Conservation (phyloP, 768 basidiomycete genomes). For the Holtermannia corniformis region DNA sequence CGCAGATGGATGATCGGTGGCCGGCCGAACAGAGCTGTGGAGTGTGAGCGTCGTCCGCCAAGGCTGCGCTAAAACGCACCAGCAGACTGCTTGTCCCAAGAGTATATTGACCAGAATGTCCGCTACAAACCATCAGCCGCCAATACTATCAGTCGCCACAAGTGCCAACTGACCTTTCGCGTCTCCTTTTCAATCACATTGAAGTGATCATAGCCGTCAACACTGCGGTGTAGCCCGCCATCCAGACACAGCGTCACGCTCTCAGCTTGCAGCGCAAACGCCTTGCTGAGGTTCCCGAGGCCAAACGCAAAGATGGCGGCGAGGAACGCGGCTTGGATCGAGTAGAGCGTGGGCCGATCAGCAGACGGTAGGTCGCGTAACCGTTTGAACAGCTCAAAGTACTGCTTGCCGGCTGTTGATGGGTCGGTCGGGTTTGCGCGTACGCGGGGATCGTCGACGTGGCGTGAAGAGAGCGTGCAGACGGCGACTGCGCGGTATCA, state of each 20-base stretch:
- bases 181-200: conserved; percentile 84
- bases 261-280: conserved; percentile 74
- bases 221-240: conserved; percentile 76
- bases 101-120: conserved; percentile 93
- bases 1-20: conserved; percentile 76
- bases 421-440: conserved; percentile 71
- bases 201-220: conserved; percentile 63
- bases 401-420: conserved; percentile 79
- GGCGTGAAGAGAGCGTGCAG: conserved; percentile 81
- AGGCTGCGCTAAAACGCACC: conserved; percentile 50
- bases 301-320: conserved; percentile 92
- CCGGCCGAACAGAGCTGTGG: conserved; percentile 57
- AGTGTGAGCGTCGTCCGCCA: neutral
- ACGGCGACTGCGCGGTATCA: conserved; percentile 51
- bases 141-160: too few species aligned
- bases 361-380: conserved; percentile 80
- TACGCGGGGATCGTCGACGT: conserved; percentile 85
- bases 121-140: conserved; percentile 41
- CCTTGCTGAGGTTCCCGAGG: conserved; percentile 75
- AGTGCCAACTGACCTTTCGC: conserved; percentile 51
- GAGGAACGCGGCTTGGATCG: conserved; percentile 78
- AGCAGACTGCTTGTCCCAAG: conserved; percentile 89
- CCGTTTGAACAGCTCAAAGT: conserved; percentile 80
- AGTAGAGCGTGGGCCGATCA: conserved; percentile 82
- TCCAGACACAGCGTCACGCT: conserved; percentile 80